Evolutionary conservation across 108 stramenopile species (phyloP).

Genomic region (Seminavis robusta): DNA sequence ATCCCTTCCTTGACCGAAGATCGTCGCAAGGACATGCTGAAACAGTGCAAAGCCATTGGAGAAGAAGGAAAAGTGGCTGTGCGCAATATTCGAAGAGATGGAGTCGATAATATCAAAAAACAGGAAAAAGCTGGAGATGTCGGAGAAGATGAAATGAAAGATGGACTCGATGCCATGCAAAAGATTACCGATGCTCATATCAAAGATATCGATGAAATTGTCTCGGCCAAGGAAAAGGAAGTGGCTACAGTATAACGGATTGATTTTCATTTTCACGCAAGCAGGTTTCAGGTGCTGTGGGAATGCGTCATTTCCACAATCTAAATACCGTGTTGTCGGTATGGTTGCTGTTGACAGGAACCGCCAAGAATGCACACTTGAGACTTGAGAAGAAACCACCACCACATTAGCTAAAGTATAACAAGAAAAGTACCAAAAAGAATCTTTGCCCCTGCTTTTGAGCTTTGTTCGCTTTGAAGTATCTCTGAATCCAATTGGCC

Average conservation of each 20-base stretch:
- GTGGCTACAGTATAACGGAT: conserved; percentile 85
- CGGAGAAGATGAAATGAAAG: conserved; percentile 80
- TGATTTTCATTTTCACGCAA: conserved; percentile 40
- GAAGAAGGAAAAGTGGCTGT: conserved; percentile 94
- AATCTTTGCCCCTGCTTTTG: no score
- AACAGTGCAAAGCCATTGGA: conserved; percentile 88
- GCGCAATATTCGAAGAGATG: conserved; percentile 86
- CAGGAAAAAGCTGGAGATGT: conserved; percentile 84
- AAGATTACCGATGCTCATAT: conserved; percentile 85
- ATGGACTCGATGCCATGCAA: conserved; percentile 81
- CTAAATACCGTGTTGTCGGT: no score
- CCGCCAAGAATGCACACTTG: no score
- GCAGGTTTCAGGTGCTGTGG: no score
- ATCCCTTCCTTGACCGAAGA: conserved; percentile 93
- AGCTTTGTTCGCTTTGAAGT: no score
- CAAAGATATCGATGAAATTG: conserved; percentile 88
- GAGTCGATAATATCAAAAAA: conserved; percentile 88
- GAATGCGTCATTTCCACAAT: no score
- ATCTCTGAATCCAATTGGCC: no score
- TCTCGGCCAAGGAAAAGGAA: conserved; percentile 91
- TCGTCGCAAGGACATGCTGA: conserved; percentile 92
- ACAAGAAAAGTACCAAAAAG: no score
- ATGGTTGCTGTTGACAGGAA: no score
- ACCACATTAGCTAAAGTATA: no score
- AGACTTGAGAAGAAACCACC: no score